A percentile compares a stretch with the other conserved stretches of the same genome.
These are phyloP conservation scores for Eucalyptus shirleyi DNA, from an alignment of 345 rosid genomes.

Conservation along the genomic window DNA sequence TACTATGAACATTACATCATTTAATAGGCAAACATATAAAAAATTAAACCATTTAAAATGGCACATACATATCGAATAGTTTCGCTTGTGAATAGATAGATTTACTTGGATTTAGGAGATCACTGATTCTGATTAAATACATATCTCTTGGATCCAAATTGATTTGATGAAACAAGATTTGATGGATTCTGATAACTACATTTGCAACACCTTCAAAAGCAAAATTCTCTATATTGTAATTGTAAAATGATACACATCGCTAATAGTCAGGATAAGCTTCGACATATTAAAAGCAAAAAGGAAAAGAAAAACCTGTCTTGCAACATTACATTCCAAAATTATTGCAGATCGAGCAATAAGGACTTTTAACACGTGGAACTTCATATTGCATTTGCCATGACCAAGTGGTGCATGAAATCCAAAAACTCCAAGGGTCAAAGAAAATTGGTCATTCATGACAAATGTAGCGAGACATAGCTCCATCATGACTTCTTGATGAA, in stretches of 20 bases:
- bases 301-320: neutral
- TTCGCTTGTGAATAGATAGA: neutral
- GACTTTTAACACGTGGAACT: neutral
- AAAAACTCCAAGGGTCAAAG: neutral
- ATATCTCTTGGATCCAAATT: neutral
- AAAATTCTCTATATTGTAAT: neutral
- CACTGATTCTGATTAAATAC: neutral
- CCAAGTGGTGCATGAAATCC: neutral
- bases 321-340: neutral
- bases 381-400: neutral
- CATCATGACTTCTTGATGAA: neutral
- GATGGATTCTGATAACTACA: neutral
- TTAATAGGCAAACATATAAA: neutral
- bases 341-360: neutral
- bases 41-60: neutral
- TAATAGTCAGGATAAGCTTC: neutral
- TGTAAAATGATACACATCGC: neutral
- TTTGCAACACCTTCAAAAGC: neutral
- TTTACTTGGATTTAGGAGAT: neutral
- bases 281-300: neutral
- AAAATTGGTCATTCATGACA: neutral
- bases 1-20: neutral
- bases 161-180: neutral
- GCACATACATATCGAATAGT: neutral
- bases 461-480: neutral